These are phyloP conservation scores for Trametes villosa DNA, from an alignment of 768 basidiomycete genomes.

Conservation along the genomic window DNA sequence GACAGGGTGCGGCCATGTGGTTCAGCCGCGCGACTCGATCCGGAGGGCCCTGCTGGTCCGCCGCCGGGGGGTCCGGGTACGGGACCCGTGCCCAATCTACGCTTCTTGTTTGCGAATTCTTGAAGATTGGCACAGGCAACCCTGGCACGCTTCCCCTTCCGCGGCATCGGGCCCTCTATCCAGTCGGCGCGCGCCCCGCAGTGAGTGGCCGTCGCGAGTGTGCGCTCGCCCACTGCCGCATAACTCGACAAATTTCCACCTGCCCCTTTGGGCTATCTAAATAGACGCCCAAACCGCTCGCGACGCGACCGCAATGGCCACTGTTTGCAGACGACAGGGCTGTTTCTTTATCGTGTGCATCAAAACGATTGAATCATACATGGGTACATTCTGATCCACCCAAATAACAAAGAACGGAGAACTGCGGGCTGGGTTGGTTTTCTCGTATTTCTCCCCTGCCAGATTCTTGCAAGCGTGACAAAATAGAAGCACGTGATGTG, in stretches of 20 bases:
- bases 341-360: no score
- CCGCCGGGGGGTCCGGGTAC: not conserved
- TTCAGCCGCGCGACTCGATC: not conserved
- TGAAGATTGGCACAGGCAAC: not conserved
- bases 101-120: not conserved
- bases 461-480: not conserved
- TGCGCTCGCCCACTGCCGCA: no score
- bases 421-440: not conserved
- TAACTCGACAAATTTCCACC: no score
- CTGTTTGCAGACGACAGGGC: no score
- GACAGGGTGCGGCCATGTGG: not conserved
- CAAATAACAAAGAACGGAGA: no score
- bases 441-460: not conserved
- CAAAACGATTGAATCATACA: no score
- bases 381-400: no score
- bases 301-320: no score
- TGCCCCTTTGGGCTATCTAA: no score
- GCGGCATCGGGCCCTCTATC: no score
- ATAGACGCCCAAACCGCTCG: no score
- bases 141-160: not conserved
- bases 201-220: not conserved
- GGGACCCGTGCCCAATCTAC: not conserved
- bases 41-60: not conserved
- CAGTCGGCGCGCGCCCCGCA: no score
- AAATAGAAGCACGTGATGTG: not conserved